Conservation (phyloP, 1,139 yeast genomes). For the Geotrichum phurueaensis region DNA sequence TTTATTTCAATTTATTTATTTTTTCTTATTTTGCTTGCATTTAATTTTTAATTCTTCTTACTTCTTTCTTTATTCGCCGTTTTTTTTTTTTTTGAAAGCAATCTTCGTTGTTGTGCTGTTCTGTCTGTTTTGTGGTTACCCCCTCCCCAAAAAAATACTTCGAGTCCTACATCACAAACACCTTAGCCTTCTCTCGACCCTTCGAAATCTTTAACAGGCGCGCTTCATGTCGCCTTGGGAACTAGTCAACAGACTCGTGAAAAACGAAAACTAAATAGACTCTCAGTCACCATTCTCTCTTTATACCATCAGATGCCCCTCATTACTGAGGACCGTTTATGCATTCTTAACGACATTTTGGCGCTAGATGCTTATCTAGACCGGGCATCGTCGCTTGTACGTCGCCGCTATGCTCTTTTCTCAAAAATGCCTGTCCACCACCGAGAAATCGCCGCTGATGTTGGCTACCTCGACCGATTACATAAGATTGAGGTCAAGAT, state of each 20-base stretch:
- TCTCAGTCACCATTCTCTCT: background rate
- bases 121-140: background rate
- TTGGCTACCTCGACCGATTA: slow-evolving; percentile 53
- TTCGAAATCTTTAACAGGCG: background rate
- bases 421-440: slow-evolving; percentile 51
- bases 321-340: slow-evolving; percentile 28
- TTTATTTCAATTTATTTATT: no score
- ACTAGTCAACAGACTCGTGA: background rate
- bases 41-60: no score
- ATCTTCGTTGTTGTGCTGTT: background rate
- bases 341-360: slow-evolving; percentile 45
- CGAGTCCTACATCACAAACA: background rate
- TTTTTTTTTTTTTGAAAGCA: background rate
- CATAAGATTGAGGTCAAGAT: slow-evolving; percentile 43
- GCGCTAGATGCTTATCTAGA: slow-evolving; percentile 45
- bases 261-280: background rate
- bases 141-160: background rate
- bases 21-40: no score
- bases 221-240: background rate
- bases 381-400: slow-evolving; percentile 42
- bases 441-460: slow-evolving; percentile 46
- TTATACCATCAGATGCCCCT: slow-evolving; percentile 1
- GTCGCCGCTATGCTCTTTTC: slow-evolving; percentile 43
- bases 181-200: background rate
- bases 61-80: background rate